Evolutionary conservation across 75 land plant genomes (phyloP), one percentile per base, ranked within the genome.

Genomic region (Pinus taeda): DNA sequence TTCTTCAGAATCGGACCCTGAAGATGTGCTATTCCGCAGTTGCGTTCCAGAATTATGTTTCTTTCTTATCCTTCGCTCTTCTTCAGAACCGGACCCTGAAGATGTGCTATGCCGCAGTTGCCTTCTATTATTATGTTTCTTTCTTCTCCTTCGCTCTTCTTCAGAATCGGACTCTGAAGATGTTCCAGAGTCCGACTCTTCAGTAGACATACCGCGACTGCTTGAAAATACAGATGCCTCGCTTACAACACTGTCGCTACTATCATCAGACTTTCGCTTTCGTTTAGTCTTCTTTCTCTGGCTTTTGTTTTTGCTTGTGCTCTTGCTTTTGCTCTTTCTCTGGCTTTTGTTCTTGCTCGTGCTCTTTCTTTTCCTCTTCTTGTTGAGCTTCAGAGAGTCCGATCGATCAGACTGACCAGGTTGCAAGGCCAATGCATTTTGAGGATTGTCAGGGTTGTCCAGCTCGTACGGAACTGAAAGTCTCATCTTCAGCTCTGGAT

Each of bases 401-500:
- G 11, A 49, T 49, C 11, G 55, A 49, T 8, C 55, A 49, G 55
- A 49, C 55, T 9, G 55, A 49, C 9, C 12, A 49, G 55, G 55
- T 49, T 49, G 55, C 55, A 49, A 9, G 0, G 11, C 55, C 55
- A 49, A 49, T 49, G 12, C 55, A 49, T 49, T 49, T 8, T 49
- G 11, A 9, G 55, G 55, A 49, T 49, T 49, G 11, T 49, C 55
- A 49, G 55, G 55, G 55, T 49, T 49, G 55, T 87, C 90, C 65
- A 82, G 60, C 74, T 95, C 96, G 57, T 79, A 87, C 3, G 90
- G 77, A 57, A 83, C 82, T 29, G 83, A 73, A 7, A 83, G 30
- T 66, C 79, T 87, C 75, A 83, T 78, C 79, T 81, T 87, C 76
- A 95, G 74, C 60, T 89, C 91, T 2, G 93, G 92, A 63, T 93